Evolutionary conservation across 495 filamentous ascomycete species (phyloP).

Genomic region (Neurospora sp.): DNA sequence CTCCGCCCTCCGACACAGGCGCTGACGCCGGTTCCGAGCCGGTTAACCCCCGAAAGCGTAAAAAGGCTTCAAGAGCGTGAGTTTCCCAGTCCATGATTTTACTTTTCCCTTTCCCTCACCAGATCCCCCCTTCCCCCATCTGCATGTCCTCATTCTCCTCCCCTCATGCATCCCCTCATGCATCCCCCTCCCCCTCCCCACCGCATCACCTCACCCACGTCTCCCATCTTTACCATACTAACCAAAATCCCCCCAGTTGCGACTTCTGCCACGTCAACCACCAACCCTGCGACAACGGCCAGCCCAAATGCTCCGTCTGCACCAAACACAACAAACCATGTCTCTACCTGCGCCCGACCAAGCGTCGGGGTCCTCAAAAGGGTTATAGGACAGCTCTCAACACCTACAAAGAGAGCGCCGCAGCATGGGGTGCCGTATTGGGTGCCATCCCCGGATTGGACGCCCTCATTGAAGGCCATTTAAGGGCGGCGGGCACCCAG

Average conservation of each 20-base stretch:
- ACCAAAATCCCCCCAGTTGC: conserved; percentile 12
- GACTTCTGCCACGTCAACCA: conserved; percentile 32
- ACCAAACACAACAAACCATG: conserved; percentile 28
- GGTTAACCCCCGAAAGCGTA: conserved; percentile 26
- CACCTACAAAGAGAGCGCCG: conserved; percentile 30
- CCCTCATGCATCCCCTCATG: too few species aligned
- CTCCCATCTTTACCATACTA: not conserved
- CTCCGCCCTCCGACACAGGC: conserved; percentile 12
- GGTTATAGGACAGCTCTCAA: conserved; percentile 29
- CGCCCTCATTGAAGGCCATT: conserved; percentile 25
- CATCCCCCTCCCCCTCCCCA: too few species aligned
- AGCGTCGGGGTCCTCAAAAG: conserved; percentile 28
- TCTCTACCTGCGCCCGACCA: conserved; percentile 25
- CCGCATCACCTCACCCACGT: too few species aligned
- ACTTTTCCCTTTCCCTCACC: not conserved
- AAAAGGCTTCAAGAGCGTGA: conserved; percentile 30
- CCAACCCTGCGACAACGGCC: conserved; percentile 30
- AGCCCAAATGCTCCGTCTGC: conserved; percentile 26
- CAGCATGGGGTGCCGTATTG: conserved; percentile 27
- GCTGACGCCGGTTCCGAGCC: conserved; percentile 22
- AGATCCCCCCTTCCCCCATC: too few species aligned
- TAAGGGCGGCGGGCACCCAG: conserved; percentile 9
- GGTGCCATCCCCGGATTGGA: conserved; percentile 27
- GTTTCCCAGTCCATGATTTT: not conserved
- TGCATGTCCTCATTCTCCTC: too few species aligned